A percentile compares a stretch with the other conserved stretches of the same genome.
These are phyloP conservation scores for Rhodotorula sp. DNA, from an alignment of 1,284 basidiomycete genomes.

Conservation along the genomic window DNA sequence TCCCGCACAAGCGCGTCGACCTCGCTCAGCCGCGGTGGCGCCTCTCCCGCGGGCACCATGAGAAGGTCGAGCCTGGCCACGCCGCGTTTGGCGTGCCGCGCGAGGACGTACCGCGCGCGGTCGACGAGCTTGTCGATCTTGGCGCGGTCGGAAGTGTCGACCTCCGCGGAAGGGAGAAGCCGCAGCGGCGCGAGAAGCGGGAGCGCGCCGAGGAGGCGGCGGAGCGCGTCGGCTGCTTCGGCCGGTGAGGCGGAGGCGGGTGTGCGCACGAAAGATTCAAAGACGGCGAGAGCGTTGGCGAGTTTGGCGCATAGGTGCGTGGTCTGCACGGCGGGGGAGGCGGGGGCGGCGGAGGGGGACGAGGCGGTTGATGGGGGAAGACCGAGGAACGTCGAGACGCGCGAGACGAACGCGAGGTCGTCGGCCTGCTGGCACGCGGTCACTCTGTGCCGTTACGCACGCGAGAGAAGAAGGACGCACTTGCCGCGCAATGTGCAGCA, in stretches of 20 bases:
- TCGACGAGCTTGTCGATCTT: constrained; percentile 32
- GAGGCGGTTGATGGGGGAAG: too few relatives aligned
- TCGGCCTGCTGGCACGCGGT: constrained; percentile 8
- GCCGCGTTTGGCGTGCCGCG: constrained; percentile 1
- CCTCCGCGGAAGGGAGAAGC: background rate
- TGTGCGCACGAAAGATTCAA: constrained; percentile 20
- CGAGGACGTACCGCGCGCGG: constrained; percentile 17
- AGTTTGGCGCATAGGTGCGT: constrained; percentile 18
- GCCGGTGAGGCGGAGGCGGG: background rate
- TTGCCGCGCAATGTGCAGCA: constrained; percentile 30
- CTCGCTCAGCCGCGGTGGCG: background rate
- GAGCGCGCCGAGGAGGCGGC: background rate
- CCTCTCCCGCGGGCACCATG: background rate
- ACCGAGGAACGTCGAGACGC: constrained; percentile 17
- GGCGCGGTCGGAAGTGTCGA: background rate
- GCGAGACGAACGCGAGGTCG: constrained; percentile 17
- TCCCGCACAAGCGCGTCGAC: background rate
- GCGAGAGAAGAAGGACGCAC: constrained; percentile 3
- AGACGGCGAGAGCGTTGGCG: constrained; percentile 18
- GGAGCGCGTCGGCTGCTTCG: constrained; percentile 2
- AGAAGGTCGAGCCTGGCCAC: constrained; percentile 20
- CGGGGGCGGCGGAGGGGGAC: background rate
- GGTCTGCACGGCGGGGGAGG: background rate
- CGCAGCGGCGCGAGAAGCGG: constrained; percentile 16
- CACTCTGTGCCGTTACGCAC: background rate